These are phyloP conservation scores for Fusarium pininemorale DNA, from an alignment of 2,329 filamentous ascomycete genomes.

Conservation along the genomic window DNA sequence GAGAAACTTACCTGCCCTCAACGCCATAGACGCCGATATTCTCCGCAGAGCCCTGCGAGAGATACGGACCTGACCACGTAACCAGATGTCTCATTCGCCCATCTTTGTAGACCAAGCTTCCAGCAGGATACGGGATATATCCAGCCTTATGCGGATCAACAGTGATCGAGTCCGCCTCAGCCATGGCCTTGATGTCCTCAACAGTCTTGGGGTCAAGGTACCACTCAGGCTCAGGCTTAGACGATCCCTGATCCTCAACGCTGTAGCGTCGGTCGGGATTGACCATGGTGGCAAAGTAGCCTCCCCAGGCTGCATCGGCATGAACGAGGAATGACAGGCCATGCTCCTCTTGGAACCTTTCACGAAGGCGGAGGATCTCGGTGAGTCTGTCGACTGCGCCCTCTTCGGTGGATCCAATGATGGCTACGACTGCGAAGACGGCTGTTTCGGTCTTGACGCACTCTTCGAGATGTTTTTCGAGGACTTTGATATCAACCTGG, in stretches of 20 bases:
- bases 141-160: conserved; percentile 60
- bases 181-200: conserved; percentile 51
- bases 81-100: conserved; percentile 54
- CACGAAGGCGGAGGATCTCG: conserved; percentile 51
- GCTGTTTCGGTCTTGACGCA: conserved; percentile 44
- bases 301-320: conserved; percentile 60
- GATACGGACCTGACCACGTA: conserved; percentile 54
- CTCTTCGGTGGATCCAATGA: conserved; percentile 60
- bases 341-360: conserved; percentile 49
- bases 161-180: conserved; percentile 55
- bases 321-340: conserved; percentile 58
- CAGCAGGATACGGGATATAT: conserved; percentile 58
- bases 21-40: conserved; percentile 56
- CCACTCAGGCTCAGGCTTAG: conserved; percentile 46
- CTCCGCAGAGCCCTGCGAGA: conserved; percentile 50
- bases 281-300: conserved; percentile 59
- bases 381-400: conserved; percentile 55
- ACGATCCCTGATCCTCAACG: neutral
- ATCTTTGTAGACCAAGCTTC: conserved; percentile 55
- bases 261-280: conserved; percentile 42
- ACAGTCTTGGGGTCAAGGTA: conserved; percentile 49
- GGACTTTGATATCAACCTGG: conserved; percentile 47
- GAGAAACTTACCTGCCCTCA: conserved; percentile 50
- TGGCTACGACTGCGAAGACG: conserved; percentile 55
- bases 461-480: conserved; percentile 46